Conservation (phyloP, 345 rosid species). For the Pistacia integerrima region DNA sequence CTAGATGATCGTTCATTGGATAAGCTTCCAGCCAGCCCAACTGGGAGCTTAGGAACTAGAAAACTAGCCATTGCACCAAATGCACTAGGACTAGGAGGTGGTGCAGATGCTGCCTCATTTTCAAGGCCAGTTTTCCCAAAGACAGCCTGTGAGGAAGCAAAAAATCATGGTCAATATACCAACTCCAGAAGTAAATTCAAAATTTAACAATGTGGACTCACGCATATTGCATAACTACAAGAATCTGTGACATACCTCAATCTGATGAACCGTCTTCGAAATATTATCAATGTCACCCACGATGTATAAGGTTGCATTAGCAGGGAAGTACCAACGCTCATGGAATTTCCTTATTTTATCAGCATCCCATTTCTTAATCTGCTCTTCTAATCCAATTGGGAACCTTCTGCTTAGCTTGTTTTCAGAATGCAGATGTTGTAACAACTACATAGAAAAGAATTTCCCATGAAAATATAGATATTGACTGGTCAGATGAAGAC, state of each 20-base stretch:
- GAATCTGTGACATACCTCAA: conserved; percentile 64
- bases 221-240: conserved; percentile 5
- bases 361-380: conserved; percentile 98
- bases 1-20: conserved; percentile 60
- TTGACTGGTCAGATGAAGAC: conserved; percentile 14
- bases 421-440: conserved; percentile 97
- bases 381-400: conserved; percentile 98
- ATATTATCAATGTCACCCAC: conserved; percentile 91
- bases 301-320: conserved; percentile 91
- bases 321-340: conserved; percentile 99
- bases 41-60: conserved; percentile 95
- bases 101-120: conserved; percentile 50
- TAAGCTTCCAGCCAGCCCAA: conserved; percentile 76
- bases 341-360: conserved; percentile 98
- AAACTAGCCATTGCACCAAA: conserved; percentile 99
- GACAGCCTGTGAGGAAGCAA: conserved; percentile 53
- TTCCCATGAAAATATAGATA: conserved; percentile 6
- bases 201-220: not conserved
- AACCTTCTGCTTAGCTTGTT: conserved; percentile 97
- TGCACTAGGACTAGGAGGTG: conserved; percentile 69
- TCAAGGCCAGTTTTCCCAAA: conserved; percentile 73
- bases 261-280: conserved; percentile 63
- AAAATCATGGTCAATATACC: conserved; percentile 17
- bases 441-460: conserved; percentile 54
- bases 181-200: conserved; percentile 12